Evolutionary conservation across 106 monocot genomes (phyloP), one percentile per base, ranked within the genome.

Genomic region (Iris macrosiphon): DNA sequence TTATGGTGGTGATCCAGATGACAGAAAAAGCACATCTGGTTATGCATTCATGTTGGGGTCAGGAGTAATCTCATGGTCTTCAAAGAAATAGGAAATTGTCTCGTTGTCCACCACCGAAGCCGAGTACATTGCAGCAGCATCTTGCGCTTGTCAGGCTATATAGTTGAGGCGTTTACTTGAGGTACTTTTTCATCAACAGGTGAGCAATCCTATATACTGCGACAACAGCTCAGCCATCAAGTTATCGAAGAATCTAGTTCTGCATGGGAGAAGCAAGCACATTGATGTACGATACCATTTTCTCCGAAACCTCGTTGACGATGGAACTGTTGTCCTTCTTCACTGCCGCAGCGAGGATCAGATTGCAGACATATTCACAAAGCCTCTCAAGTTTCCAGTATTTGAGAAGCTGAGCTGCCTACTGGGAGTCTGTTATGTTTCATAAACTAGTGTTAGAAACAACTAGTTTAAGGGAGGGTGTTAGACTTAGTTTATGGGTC

Each of bases 191-290:
- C 0, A 4, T 53, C 32, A 53, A 53, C 2, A 16, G 29, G 32
- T 14, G 28, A 3, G 31, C 15, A 19, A 7, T 14, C 9, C 1
- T 0, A 4, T 31, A 7, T 53, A 24, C 31, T 17, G 53, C 31
- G 53, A 53, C 15, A 53, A 53, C 6, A 53, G 12, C 6, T 53
- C 31, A 53, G 5, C 53, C n/a, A 33, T 53, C 31, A 53, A 53
- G 24, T 30, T 53, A 16, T 31, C 30, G 18, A 33, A 53, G 15
- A 31, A 53, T 53, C 6, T 8, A 0, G 6, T 53, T 0, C 3
- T 53, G 30, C 53, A 32, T 14, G 7, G 18, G 2, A 20, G 22
- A 49, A 49, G 4, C 53, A 53, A 53, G 22, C 22, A 21, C 22
- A 49, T 49, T 4, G 49, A 49, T 25, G 2, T 49, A 21, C 22